Base-by-base conservation (phyloP, 139 green algal species). In the Chlorella sp. region DNA sequence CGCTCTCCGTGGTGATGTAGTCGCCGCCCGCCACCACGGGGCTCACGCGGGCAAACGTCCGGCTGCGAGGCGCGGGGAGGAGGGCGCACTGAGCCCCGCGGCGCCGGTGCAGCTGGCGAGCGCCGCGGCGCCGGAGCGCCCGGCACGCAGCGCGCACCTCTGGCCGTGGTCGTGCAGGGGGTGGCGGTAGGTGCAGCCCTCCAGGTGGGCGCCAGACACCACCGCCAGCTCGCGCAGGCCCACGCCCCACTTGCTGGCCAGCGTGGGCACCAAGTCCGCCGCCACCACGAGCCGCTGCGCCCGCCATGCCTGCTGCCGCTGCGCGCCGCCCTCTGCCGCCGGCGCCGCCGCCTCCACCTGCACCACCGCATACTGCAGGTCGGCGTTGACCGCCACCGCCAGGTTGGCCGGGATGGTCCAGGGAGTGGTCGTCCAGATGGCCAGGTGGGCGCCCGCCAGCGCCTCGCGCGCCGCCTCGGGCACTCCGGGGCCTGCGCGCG, bases 371-470 rank as follows among this genome's bases (percentile, higher is more conserved):
- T 99, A 99, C 43, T 95, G 76, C 71, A 99, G 87, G 59, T 90
- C 67, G 21, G 73, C 90, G 78, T 99, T 99, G 38, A 99, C 88
- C 1, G 93, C 96, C 61, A 99, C 95, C 19, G 95, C 96, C 68
- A 94, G 82, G 86, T 99, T 99, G 73, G 93, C 96, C 21, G 96
- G 96, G 50, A 99, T 96, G 33, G 96, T 99, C 96, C 96, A 99
- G 41, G 96, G 94, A 3, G 96, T 99, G 48, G 96, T 99, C 17
- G 96, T 99, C 96, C 96, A 99, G 41, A 99, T 91, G n/a, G 93
- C 94, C 61, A 99, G 72, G 21, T 67, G 38, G 36, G 86, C 78
- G 19, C 80, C 82, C 48, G 63, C 42, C 69, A 87, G 72, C 15
- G 58, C 67, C 17, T 67, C 60, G 17, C 8, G 27, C 50, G 65